Percentiles rank a stretch among this genome's conserved stretches.
These are phyloP conservation scores for Tylopilus plumbeoviolaceoides DNA, from an alignment of 768 basidiomycete species.

Conservation along the genomic window DNA sequence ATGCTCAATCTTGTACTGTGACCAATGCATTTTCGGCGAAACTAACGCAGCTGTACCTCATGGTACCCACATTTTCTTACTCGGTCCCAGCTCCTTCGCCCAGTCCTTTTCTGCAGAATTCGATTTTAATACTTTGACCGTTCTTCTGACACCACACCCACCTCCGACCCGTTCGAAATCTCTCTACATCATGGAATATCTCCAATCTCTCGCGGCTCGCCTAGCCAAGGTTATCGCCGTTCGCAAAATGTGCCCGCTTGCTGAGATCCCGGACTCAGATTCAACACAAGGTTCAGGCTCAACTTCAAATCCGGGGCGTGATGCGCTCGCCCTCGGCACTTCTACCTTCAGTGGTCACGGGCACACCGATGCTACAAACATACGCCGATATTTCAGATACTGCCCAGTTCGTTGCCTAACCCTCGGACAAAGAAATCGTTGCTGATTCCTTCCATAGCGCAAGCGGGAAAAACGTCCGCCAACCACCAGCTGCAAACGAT, in stretches of 20 bases:
- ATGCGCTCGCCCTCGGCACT: constrained; percentile 8
- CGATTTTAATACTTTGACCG: not conserved
- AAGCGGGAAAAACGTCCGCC: constrained; percentile 16
- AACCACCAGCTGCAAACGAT: not conserved
- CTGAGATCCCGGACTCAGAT: constrained; percentile 9
- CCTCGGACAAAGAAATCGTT: not conserved
- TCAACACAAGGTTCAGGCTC: constrained; percentile 13
- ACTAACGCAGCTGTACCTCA: constrained; percentile 18
- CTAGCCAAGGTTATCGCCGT: constrained; percentile 23
- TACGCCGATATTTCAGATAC: constrained; percentile 9
- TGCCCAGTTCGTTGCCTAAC: constrained; percentile 7
- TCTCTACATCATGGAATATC: constrained; percentile 17
- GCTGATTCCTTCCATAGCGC: constrained; percentile 5
- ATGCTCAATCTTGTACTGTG: not conserved
- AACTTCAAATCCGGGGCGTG: constrained; percentile 5
- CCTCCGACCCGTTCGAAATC: not conserved
- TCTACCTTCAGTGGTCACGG: constrained; percentile 4
- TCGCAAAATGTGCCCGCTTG: constrained; percentile 13
- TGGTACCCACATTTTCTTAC: constrained; percentile 4
- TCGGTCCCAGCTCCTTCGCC: not conserved
- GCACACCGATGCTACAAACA: not conserved
- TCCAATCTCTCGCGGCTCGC: constrained; percentile 13
- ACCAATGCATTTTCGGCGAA: constrained; percentile 23
- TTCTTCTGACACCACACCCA: not conserved
- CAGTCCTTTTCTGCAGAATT: not conserved